Percentiles rank a stretch among this genome's conserved stretches.
Conservation (phyloP, 805 yeast species). For the Metschnikowia shivogae region DNA sequence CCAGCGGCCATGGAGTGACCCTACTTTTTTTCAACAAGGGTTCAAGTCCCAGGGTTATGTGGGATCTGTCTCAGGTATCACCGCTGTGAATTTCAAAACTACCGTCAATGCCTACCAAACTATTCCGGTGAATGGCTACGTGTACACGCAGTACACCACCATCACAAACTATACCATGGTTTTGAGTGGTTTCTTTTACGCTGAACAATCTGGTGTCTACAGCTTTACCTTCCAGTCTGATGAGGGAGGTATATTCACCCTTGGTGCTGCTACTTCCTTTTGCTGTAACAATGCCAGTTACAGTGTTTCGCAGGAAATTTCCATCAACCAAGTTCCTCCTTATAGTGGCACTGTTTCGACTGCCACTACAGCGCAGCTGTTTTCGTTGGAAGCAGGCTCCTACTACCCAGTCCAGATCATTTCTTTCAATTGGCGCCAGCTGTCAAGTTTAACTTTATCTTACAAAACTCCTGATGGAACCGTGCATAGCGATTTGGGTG, state of each 20-base stretch:
- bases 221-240: background rate
- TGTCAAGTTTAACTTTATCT: slow-evolving; percentile 3
- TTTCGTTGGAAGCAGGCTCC: background rate
- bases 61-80: background rate
- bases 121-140: background rate
- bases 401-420: slow-evolving; percentile 3
- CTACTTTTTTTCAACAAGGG: slow-evolving; percentile 1
- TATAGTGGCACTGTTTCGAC: slow-evolving; percentile 8
- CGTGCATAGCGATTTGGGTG: slow-evolving; percentile 4
- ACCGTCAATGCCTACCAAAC: background rate
- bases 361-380: background rate
- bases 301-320: slow-evolving; percentile 8
- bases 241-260: background rate
- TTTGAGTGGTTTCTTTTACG: background rate
- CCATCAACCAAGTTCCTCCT: slow-evolving; percentile 8
- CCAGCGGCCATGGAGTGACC: background rate
- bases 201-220: background rate
- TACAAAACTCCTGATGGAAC: slow-evolving; percentile 4
- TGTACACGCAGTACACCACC: background rate
- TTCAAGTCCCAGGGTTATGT: slow-evolving; percentile 3
- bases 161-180: background rate
- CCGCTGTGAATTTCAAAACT: background rate
- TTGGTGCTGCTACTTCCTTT: background rate
- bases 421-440: slow-evolving; percentile 8
- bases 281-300: slow-evolving; percentile 15